Percentiles rank a stretch among this genome's conserved stretches.
These are phyloP conservation scores for Aquilaria sinensis DNA, from an alignment of 345 rosid genomes.

Conservation along the genomic window DNA sequence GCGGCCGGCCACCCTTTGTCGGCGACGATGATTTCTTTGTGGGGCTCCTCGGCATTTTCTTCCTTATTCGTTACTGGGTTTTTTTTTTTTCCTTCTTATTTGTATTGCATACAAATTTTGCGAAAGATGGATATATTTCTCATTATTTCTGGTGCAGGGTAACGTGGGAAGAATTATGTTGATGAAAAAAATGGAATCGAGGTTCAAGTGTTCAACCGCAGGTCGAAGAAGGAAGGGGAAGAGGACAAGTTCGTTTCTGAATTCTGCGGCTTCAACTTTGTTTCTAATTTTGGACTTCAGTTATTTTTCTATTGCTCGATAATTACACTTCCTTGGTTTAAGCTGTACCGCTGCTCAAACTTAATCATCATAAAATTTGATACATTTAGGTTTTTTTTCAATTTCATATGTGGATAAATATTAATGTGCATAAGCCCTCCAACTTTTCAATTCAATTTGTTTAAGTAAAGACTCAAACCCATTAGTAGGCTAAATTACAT, in stretches of 20 bases:
- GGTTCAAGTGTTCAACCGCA: constrained; percentile 4
- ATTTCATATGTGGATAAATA: too few relatives aligned
- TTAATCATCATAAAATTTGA: too few relatives aligned
- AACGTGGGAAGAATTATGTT: neutral
- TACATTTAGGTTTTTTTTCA: too few relatives aligned
- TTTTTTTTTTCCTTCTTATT: too few relatives aligned
- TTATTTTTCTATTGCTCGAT: neutral
- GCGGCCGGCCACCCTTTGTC: constrained; percentile 39
- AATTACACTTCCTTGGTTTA: constrained; percentile 27
- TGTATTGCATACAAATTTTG: too few relatives aligned
- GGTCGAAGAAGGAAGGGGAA: constrained; percentile 10
- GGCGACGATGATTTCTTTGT: constrained; percentile 33
- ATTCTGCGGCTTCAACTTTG: constrained; percentile 5
- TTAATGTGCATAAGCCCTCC: too few relatives aligned
- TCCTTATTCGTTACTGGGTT: too few relatives aligned
- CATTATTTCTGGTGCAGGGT: neutral
- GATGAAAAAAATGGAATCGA: constrained; percentile 6
- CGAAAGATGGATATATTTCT: neutral
- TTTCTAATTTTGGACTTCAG: constrained; percentile 18
- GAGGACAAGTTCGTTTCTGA: constrained; percentile 4
- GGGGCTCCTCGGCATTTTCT: too few relatives aligned
- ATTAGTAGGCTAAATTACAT: too few relatives aligned
- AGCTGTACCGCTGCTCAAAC: constrained; percentile 12
- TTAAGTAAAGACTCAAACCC: too few relatives aligned
- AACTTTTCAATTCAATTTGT: too few relatives aligned